phyloP scores from a whole-genome alignment of 192 early-diverging fungal species.

The Ramicandelaber brevisporus region DNA sequence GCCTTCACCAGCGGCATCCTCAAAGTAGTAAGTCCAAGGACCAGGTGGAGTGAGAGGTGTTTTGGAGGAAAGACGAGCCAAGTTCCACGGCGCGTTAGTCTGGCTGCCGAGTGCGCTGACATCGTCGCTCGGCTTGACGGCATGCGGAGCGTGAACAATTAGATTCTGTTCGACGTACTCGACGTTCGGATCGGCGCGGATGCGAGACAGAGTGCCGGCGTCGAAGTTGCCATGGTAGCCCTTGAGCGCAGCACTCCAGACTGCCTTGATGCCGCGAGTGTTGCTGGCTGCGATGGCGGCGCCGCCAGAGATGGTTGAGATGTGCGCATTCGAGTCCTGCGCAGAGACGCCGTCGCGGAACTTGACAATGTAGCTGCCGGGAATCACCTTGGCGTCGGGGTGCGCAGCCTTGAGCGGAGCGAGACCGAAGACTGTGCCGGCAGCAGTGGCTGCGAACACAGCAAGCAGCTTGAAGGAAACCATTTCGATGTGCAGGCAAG shows the following conservation, averaged over 20 bases:
- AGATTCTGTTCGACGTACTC: slow-evolving; percentile 65
- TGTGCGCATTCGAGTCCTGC: slow-evolving; percentile 15
- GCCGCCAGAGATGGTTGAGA: no score
- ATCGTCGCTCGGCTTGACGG: no score
- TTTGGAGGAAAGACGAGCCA: slow-evolving; percentile 60
- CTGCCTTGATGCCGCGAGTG: slow-evolving; percentile 26
- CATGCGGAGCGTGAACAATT: slow-evolving; percentile 43
- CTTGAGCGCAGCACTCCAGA: slow-evolving; percentile 31
- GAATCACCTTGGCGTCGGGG: slow-evolving; percentile 31
- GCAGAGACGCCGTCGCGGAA: slow-evolving; percentile 24
- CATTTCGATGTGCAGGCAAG: no score
- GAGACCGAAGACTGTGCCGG: slow-evolving; percentile 8
- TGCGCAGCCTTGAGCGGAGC: slow-evolving; percentile 33
- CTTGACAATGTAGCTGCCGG: slow-evolving; percentile 58
- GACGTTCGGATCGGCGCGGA: slow-evolving; percentile 37
- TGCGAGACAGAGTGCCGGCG: slow-evolving; percentile 23
- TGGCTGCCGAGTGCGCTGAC: slow-evolving; percentile 33
- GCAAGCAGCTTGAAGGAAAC: no score
- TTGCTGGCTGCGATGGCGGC: slow-evolving; percentile 13
- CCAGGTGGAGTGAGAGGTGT: slow-evolving; percentile 24
- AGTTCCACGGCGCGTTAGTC: slow-evolving; percentile 58
- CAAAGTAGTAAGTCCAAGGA: slow-evolving; percentile 45
- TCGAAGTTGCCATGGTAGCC: slow-evolving; percentile 46
- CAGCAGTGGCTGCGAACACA: slow-evolving; percentile 7
- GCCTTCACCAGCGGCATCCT: slow-evolving; percentile 44